These are phyloP conservation scores for Cytospora piceicola DNA, from an alignment of 2,329 filamentous ascomycete species.

Conservation along the genomic window DNA sequence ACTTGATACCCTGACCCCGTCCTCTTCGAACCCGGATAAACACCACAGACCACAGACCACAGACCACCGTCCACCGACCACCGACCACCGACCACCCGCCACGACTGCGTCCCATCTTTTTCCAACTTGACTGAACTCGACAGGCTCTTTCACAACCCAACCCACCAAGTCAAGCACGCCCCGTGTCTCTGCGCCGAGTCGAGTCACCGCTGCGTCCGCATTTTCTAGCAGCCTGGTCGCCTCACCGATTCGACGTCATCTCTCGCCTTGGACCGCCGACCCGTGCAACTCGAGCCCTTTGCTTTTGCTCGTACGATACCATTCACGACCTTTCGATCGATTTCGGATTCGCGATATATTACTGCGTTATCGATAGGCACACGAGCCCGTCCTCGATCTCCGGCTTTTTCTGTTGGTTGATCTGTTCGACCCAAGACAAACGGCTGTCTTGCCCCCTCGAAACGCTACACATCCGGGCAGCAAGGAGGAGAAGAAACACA, in stretches of 20 bases:
- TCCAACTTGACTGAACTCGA: constrained; percentile 16
- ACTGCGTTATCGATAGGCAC: background rate
- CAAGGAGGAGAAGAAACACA: constrained; percentile 2
- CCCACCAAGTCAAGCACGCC: constrained; percentile 8
- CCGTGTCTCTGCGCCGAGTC: background rate
- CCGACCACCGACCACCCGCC: constrained; percentile 20
- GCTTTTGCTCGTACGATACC: constrained; percentile 5
- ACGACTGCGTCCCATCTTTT: constrained; percentile 20
- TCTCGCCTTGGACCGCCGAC: constrained; percentile 14
- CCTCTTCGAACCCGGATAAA: constrained; percentile 7
- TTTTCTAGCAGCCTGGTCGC: background rate
- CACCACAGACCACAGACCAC: constrained; percentile 2
- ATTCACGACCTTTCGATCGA: background rate
- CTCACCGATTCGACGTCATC: constrained; percentile 13
- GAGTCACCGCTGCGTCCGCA: background rate
- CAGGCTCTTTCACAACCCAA: constrained; percentile 7
- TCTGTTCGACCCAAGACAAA: background rate
- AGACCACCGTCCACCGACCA: no score
- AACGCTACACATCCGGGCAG: background rate
- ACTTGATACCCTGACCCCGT: constrained; percentile 4
- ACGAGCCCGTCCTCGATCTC: background rate
- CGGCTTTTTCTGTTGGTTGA: background rate
- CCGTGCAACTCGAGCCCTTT: constrained; percentile 19
- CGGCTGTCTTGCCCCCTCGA: background rate
- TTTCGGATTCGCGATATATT: constrained; percentile 4